Evolutionary conservation across 768 basidiomycete species (phyloP).

Genomic region (Dioszegia hungarica): DNA sequence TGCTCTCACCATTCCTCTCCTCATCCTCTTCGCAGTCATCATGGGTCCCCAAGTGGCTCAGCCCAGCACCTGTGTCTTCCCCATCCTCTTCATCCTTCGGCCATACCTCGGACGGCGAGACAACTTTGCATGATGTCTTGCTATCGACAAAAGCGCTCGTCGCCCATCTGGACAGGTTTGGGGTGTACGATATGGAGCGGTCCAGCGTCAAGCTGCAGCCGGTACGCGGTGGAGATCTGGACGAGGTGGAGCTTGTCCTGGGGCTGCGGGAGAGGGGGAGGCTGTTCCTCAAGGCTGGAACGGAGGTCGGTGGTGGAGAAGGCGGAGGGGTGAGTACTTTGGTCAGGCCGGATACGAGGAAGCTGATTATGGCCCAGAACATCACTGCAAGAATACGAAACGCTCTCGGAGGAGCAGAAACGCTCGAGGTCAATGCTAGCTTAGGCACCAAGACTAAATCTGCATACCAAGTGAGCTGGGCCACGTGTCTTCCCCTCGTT

Average conservation of each 20-base stretch:
- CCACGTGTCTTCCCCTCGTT: background rate
- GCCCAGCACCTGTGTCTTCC: constrained; percentile 42
- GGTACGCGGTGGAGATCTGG: constrained; percentile 37
- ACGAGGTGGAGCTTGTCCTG: constrained; percentile 44
- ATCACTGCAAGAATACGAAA: constrained; percentile 77
- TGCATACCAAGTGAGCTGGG: constrained; percentile 68
- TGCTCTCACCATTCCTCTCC: constrained; percentile 65
- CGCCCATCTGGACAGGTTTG: constrained; percentile 64
- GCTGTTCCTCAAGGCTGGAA: constrained; percentile 72
- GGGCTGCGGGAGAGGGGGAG: constrained; percentile 66
- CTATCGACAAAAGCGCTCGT: constrained; percentile 66
- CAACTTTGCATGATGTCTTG: constrained; percentile 63
- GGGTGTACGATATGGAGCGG: constrained; percentile 66
- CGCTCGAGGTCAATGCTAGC: constrained; percentile 72
- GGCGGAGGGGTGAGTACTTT: constrained; percentile 72
- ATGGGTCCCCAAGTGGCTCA: constrained; percentile 34
- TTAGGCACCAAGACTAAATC: constrained; percentile 81
- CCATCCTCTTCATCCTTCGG: background rate
- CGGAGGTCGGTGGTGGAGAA: constrained; percentile 89
- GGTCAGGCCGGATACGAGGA: background rate
- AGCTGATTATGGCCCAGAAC: constrained; percentile 53
- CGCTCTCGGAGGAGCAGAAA: constrained; percentile 85
- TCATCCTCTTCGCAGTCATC: constrained; percentile 44
- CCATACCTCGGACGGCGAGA: background rate
- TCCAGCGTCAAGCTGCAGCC: constrained; percentile 72